These are phyloP conservation scores for Debaryomycetaceae sp. DNA, from an alignment of 1,139 yeast genomes.

Conservation along the genomic window DNA sequence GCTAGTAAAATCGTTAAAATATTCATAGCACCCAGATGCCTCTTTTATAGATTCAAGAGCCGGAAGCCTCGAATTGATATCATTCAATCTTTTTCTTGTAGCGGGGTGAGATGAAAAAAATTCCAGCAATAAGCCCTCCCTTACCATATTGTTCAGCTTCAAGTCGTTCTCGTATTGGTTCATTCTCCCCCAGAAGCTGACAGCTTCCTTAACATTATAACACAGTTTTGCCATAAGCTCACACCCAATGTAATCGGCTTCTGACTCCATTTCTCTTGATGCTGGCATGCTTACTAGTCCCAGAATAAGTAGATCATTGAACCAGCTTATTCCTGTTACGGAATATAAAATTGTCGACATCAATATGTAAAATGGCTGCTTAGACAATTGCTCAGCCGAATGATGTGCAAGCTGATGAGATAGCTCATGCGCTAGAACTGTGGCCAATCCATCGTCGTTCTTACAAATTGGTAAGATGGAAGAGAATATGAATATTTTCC, in stretches of 20 bases:
- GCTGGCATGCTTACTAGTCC: constrained; percentile 75
- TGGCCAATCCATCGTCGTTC: constrained; percentile 88
- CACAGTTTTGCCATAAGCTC: constrained; percentile 91
- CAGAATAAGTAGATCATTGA: constrained; percentile 54
- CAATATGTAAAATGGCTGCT: constrained; percentile 56
- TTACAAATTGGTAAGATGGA: constrained; percentile 75
- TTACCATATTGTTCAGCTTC: constrained; percentile 10
- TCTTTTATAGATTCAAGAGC: constrained; percentile 51
- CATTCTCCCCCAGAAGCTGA: constrained; percentile 83
- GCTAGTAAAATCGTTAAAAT: constrained; percentile 16
- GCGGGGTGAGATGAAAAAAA: constrained; percentile 90
- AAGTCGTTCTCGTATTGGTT: constrained; percentile 45
- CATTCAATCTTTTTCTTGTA: constrained; percentile 64
- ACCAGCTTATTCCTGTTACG: constrained; percentile 28
- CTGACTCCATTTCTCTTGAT: constrained; percentile 89
- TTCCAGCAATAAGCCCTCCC: constrained; percentile 41
- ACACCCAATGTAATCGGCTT: constrained; percentile 92
- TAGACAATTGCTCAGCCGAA: constrained; percentile 73
- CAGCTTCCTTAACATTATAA: constrained; percentile 70
- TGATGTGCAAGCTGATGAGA: constrained; percentile 94
- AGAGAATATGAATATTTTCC: constrained; percentile 86
- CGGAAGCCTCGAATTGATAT: constrained; percentile 71
- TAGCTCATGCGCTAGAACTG: constrained; percentile 88
- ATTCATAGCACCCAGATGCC: constrained; percentile 24
- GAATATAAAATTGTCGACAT: constrained; percentile 47